Percentiles rank a stretch among this genome's conserved stretches.
Conservation (phyloP, 768 basidiomycete genomes). For the Trametes cinnabarina region DNA sequence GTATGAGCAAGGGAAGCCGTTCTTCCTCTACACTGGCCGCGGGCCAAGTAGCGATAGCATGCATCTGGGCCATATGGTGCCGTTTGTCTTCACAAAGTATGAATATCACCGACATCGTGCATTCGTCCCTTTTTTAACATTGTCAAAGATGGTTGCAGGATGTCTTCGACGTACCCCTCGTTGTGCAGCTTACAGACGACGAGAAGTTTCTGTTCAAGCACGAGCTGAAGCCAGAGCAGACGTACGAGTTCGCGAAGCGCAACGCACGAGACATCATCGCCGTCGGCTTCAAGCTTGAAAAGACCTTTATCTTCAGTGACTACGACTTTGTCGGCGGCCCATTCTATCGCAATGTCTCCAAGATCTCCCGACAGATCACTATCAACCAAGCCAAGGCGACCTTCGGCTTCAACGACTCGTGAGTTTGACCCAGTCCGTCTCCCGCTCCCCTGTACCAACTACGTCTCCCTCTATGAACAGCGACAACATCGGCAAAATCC, state of each 20-base stretch:
- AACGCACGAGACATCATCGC: conserved; percentile 98
- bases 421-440: conserved; percentile 32
- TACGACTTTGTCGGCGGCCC: conserved; percentile 86
- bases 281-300: conserved; percentile 85
- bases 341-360: conserved; percentile 93
- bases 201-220: conserved; percentile 99
- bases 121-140: background rate
- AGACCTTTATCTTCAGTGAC: conserved; percentile 97
- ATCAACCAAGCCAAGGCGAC: conserved; percentile 92
- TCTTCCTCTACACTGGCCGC: conserved; percentile 96
- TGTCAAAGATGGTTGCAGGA: conserved; percentile 87
- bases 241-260: conserved; percentile 71
- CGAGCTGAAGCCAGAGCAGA: conserved; percentile 87
- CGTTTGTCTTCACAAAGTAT: conserved; percentile 95
- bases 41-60: conserved; percentile 96
- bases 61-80: conserved; percentile 97
- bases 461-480: conserved; percentile 39
- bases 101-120: conserved; percentile 26
- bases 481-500: conserved; percentile 97
- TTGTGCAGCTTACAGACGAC: conserved; percentile 98
- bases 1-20: conserved; percentile 95
- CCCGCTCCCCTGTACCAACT: background rate
- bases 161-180: conserved; percentile 90
- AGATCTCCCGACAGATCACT: conserved; percentile 89
- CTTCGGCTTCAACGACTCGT: conserved; percentile 97